Evolutionary conservation across 2,329 filamentous ascomycete species (phyloP), one percentile per base, ranked within the genome.

Genomic region (Trichocomaceae sp.): DNA sequence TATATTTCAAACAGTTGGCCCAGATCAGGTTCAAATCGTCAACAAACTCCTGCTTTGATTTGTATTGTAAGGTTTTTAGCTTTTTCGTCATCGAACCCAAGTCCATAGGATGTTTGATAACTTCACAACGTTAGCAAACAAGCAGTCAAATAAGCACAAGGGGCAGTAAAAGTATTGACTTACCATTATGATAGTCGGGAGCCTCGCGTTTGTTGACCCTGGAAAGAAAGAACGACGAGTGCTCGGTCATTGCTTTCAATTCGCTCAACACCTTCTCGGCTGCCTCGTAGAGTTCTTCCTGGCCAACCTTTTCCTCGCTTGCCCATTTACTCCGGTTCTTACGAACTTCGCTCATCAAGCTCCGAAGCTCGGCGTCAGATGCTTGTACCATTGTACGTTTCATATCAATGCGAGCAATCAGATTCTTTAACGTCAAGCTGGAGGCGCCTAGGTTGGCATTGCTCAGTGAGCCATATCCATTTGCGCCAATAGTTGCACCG

Each of bases 301-400:
- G 93, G 57, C 93, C 92, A 58, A 99, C 87, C 62, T 95, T 93
- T 63, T 99, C 93, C 71, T 97, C 93, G 69, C 88, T 97, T 3
- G 93, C 92, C 93, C 93, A 99, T 74, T 99, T 99, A 72, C 92
- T 97, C 64, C 93, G 82, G 64, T 97, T 97, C 72, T 97, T 99
- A 60, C 93, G 84, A 17, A 99, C 93, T 72, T 99, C 93, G 64
- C 93, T 96, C 82, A 99, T 96, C 56, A 99, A 76, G 49, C 87
- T 89, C 57, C 93, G 84, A 57, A 99, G 78, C 67, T 99, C 92
- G 22, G 90, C 87, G 74, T 99, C 93, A 1, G 91, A 95, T 17
- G 93, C 92, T 68, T 85, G 83, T 51, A 99, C 92, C 75, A 89
- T 84, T 61, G 90, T 86, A 65, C 93, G 86, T 75, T 96, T 93